Percentiles rank a stretch among this genome's conserved stretches.
These are phyloP conservation scores for Sporothrix globosa DNA, from an alignment of 2,329 filamentous ascomycete genomes.

Conservation along the genomic window DNA sequence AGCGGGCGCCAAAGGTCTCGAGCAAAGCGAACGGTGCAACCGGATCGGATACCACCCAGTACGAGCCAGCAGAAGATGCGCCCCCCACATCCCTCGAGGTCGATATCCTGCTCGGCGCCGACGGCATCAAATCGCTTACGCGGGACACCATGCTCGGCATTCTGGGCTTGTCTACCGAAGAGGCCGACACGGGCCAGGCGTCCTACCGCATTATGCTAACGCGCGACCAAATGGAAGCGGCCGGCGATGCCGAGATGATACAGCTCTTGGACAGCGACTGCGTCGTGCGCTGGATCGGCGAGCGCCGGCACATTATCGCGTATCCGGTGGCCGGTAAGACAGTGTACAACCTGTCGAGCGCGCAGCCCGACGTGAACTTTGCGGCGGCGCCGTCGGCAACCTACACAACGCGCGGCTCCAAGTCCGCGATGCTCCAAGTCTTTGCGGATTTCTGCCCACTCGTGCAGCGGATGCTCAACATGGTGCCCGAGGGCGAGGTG, in stretches of 20 bases:
- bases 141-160: conserved; percentile 59
- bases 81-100: conserved; percentile 49
- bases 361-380: conserved; percentile 65
- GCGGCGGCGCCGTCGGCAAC: conserved; percentile 60
- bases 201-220: conserved; percentile 79
- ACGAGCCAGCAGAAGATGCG: not conserved
- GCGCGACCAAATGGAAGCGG: conserved; percentile 61
- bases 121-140: conserved; percentile 59
- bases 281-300: conserved; percentile 76
- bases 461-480: conserved; percentile 60
- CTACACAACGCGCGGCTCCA: conserved; percentile 66
- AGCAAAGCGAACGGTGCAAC: not conserved
- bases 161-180: conserved; percentile 56
- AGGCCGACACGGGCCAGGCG: conserved; percentile 73
- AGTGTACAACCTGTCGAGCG: conserved; percentile 66
- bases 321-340: conserved; percentile 71
- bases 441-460: conserved; percentile 64
- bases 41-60: not conserved
- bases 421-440: conserved; percentile 63
- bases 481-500: conserved; percentile 65
- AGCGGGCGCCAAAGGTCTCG: conserved; percentile 50
- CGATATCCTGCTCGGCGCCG: conserved; percentile 57
- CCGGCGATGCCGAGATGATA: conserved; percentile 66
- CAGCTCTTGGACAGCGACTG: conserved; percentile 67
- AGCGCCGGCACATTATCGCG: conserved; percentile 74